Evolutionary conservation across 1,284 basidiomycete species (phyloP), one percentile per base, ranked within the genome.

Genomic region (Puccinia brachypodii): DNA sequence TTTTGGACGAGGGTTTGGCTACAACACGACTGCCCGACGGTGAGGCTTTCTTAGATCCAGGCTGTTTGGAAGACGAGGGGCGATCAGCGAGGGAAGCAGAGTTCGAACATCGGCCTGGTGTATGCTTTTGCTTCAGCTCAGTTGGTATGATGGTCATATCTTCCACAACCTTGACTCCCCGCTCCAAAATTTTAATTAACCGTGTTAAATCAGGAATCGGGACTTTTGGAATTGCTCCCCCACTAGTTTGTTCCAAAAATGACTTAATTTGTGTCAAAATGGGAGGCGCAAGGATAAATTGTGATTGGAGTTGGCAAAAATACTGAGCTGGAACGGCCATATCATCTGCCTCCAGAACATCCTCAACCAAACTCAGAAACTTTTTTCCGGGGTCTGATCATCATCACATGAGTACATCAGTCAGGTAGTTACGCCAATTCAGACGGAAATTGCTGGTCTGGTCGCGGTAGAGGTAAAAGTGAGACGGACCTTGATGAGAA

Each of bases 271-370:
- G 62, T 14, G 58, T 62, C 13, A 81, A n/a, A 47, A 36, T 36
- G 33, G 31, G 25, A 11, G 79, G 56, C 3, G 69, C 44, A 62
- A 81, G 69, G 47, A 79, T 62, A 13, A 47, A 62, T 60, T 79
- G 64, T n/a, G 62, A 58, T 16, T 71, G 38, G 2, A 62, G 56
- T 62, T 60, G 36, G 31, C 36, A 58, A 28, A 79, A 72, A 44
- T 58, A 71, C 33, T 79, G 50, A 19, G 60, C 71, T n/a, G 69
- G 42, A 16, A 73, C 71, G 33, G 25, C 28, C 79, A 81, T 81
- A 40, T 81, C 79, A 74, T 81, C 79, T 38, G 79, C 79, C 28
- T 81, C 79, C 11, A 81, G 33, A 66, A 81, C 47, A 56, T 81
- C 79, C 74, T 81, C 69, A 36, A 81, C 40, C 11, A 81, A 19